These are phyloP conservation scores for Sarocladiaceae sp. DNA, from an alignment of 2,329 filamentous ascomycete species.

Conservation along the genomic window DNA sequence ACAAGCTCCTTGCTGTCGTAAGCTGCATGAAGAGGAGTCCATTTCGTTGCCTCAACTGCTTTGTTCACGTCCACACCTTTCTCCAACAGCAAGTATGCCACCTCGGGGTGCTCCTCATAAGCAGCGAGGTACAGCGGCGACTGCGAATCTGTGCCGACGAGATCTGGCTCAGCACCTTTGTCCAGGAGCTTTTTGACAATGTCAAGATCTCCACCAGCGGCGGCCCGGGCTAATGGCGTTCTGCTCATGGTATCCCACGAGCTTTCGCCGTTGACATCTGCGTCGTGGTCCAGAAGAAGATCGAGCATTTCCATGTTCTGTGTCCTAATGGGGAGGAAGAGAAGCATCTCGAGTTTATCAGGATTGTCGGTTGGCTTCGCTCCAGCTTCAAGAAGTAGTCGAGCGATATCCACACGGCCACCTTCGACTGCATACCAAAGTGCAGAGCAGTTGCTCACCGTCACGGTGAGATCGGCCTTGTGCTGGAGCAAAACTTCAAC, in stretches of 20 bases:
- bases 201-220: not conserved
- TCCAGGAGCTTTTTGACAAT: not conserved
- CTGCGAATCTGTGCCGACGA: not conserved
- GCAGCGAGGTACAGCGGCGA: slow-evolving; percentile 29
- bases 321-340: not conserved
- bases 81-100: slow-evolving; percentile 23
- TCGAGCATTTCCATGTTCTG: slow-evolving; percentile 6
- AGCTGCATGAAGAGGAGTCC: slow-evolving; percentile 34
- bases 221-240: not conserved
- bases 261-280: slow-evolving; percentile 26
- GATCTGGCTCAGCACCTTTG: not conserved
- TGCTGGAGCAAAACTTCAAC: slow-evolving; percentile 22
- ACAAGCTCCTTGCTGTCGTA: slow-evolving; percentile 23
- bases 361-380: slow-evolving; percentile 22
- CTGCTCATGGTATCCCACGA: not conserved
- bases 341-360: not conserved
- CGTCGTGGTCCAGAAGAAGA: slow-evolving; percentile 20
- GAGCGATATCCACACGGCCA: slow-evolving; percentile 16
- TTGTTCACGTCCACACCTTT: slow-evolving; percentile 28
- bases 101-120: slow-evolving; percentile 19
- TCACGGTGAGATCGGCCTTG: slow-evolving; percentile 27
- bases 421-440: slow-evolving; percentile 30
- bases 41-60: slow-evolving; percentile 28
- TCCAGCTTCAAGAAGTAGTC: slow-evolving; percentile 22
- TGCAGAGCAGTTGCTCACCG: slow-evolving; percentile 31